Evolutionary conservation across 805 yeast species (phyloP), one percentile per base, ranked within the genome.

Genomic region (Lipomyces spencermartinsiae): DNA sequence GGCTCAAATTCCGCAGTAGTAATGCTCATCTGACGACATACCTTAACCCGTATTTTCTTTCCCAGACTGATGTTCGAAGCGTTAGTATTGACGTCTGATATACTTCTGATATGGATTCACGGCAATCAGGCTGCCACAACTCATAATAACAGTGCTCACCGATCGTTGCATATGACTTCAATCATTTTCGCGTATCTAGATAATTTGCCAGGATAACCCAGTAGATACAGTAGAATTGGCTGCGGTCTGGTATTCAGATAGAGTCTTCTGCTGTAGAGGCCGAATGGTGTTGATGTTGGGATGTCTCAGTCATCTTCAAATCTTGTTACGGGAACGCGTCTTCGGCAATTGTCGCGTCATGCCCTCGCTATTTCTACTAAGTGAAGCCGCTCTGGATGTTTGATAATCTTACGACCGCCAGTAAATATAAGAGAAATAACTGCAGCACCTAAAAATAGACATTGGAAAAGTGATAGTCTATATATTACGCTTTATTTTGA

Each of bases 1-100:
- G 29, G 29, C 29, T 25, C 29, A 43, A 4, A 19, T 43, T 5
- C 16, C 22, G 49, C 4, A 9, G 22, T 43, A 16, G 49, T 2
- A 14, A 37, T 12, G 12, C 14, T 37, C 43, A 2, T 37, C 14
- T 34, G 19, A 14, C 29, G 3, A 61, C 74, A 43, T 59, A 77
- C 80, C 73, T 93, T 95, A 56, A 95, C 98, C 65, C 85, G 84
- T 57, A 93, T 89, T 76, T 92, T 92, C 78, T 92, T 91, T 0
- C 98, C 98, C 19, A 94, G 82, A 73, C 97, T 84, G 10, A 8
- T 16, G 4, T n/a, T 22, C 49, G 49, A 43, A 43, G 3, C 22
- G 9, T 43, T 43, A 43, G 49, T 12, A 25, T 43, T 43, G 16
- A n/a, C 5, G 2, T 43, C 22, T 9, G 10, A 9, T 43, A 43